These are phyloP conservation scores for Candida sp. DNA, from an alignment of 1,139 yeast genomes.

Conservation along the genomic window DNA sequence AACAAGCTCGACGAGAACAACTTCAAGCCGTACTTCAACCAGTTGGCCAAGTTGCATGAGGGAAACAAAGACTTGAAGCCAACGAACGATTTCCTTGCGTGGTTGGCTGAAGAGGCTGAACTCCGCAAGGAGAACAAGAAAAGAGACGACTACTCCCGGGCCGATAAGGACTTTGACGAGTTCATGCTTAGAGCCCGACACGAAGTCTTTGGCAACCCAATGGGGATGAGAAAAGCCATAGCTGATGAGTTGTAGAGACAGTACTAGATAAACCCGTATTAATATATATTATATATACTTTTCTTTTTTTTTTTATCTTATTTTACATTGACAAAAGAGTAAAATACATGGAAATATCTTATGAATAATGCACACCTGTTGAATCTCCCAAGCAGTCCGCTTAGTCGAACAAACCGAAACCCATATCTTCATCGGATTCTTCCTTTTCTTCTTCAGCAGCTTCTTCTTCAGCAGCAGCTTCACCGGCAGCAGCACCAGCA, in stretches of 20 bases:
- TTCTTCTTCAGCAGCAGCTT: slow-evolving; percentile 73
- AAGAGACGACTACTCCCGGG: slow-evolving; percentile 31
- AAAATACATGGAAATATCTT: slow-evolving; percentile 2
- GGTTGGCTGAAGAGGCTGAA: slow-evolving; percentile 64
- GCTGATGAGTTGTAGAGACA: slow-evolving; percentile 53
- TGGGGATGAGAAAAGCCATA: slow-evolving; percentile 63
- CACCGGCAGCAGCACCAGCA: slow-evolving; percentile 71
- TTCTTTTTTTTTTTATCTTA: background rate
- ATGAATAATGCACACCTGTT: background rate
- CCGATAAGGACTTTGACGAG: slow-evolving; percentile 43
- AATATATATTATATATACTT: slow-evolving; percentile 1
- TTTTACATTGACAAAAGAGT: slow-evolving; percentile 1
- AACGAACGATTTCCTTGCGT: slow-evolving; percentile 48
- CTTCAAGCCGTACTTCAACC: slow-evolving; percentile 44
- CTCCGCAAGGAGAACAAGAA: slow-evolving; percentile 31
- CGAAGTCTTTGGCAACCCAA: slow-evolving; percentile 77
- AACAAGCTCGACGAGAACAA: slow-evolving; percentile 32
- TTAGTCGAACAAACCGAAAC: slow-evolving; percentile 58
- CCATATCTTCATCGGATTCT: slow-evolving; percentile 59
- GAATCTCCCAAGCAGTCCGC: slow-evolving; percentile 8
- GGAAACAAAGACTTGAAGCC: slow-evolving; percentile 27
- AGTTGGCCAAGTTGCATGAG: slow-evolving; percentile 42
- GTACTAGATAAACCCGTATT: background rate
- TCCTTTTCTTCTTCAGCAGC: slow-evolving; percentile 64
- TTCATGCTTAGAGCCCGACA: slow-evolving; percentile 66